These are phyloP conservation scores for Arctium minus DNA, from an alignment of 129 eudicot genomes.

Conservation along the genomic window DNA sequence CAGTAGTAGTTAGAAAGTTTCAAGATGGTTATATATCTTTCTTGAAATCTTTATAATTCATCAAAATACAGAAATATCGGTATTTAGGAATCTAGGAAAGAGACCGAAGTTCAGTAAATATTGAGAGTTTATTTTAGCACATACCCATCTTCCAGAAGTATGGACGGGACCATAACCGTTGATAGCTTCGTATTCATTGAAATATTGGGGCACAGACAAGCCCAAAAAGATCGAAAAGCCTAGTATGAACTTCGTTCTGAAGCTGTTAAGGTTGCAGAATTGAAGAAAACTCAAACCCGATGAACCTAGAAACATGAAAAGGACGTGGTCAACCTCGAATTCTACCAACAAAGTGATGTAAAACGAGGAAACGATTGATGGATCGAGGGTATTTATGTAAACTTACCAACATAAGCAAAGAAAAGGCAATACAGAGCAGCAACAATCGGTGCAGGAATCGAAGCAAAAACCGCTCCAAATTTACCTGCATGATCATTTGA, in stretches of 20 bases:
- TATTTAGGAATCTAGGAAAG: not conserved
- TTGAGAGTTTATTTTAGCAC: not conserved
- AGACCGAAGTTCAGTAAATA: not conserved
- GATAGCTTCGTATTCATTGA: slow-evolving; percentile 59
- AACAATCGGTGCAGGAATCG: slow-evolving; percentile 55
- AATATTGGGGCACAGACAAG: slow-evolving; percentile 64
- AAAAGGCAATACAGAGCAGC: slow-evolving; percentile 60
- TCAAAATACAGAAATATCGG: not conserved
- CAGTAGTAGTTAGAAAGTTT: too few relatives aligned
- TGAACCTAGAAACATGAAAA: slow-evolving; percentile 42
- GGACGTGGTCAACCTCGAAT: slow-evolving; percentile 4
- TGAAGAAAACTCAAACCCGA: slow-evolving; percentile 70
- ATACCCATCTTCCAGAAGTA: slow-evolving; percentile 72
- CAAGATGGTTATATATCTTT: not conserved
- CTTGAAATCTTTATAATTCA: not conserved
- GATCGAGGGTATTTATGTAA: slow-evolving; percentile 5
- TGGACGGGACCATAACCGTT: slow-evolving; percentile 71
- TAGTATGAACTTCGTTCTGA: slow-evolving; percentile 64
- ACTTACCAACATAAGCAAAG: slow-evolving; percentile 57
- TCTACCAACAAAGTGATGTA: not conserved
- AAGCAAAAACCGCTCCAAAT: slow-evolving; percentile 60
- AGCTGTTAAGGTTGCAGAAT: slow-evolving; percentile 76
- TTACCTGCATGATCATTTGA: slow-evolving; percentile 31
- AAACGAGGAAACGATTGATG: not conserved
- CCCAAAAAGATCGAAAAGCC: slow-evolving; percentile 74